Evolutionary conservation across 2,329 filamentous ascomycete genomes (phyloP), one percentile per base, ranked within the genome.

Genomic region (Fusarium cicatricum): DNA sequence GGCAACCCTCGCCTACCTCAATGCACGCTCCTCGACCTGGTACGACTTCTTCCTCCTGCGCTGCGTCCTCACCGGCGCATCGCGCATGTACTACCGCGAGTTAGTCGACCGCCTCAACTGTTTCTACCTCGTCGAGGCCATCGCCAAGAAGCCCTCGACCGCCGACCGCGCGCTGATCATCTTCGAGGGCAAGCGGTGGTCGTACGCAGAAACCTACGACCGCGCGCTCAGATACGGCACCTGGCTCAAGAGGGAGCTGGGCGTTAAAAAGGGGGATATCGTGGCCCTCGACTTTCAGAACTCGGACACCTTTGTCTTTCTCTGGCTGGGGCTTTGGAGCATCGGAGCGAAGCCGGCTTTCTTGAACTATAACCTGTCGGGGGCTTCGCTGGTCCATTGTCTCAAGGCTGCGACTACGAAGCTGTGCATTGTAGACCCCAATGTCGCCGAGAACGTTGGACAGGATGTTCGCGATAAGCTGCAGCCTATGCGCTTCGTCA

Each of bases 211-310:
- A 67, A 81, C 84, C 2, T 95, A 96, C 73, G 83, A 91, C 48
- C 82, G 76, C 9, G 83, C 84, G 2, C 77, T 96, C 36, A 86
- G 86, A 55, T 91, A 93, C 69, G 91, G 90, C 23, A 80, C 83
- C 47, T 96, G 90, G 89, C 77, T 96, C 48, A 87, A 87, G 71
- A 81, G 82, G 2, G 81, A 76, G 10, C 82, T 88, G 46, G 80
- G 80, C 26, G 79, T 96, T 40, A 82, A 87, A 64, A 83, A 86
- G 21, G 85, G 84, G 38, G 90, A 96, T 46, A 85, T 96, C 29
- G 89, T 96, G 15, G 91, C 90, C 9, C 81, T 96, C 65, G 83
- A 95, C 72, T 90, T 91, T 64, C 88, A 90, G 74, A 97, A 96
- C 71, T 90, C 86, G 34, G 86, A 91, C n/a, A 82, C 83, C 3